Evolutionary conservation across 306 rosid species (phyloP), one percentile per base, ranked within the genome.

Genomic region (Castanea mollissima): DNA sequence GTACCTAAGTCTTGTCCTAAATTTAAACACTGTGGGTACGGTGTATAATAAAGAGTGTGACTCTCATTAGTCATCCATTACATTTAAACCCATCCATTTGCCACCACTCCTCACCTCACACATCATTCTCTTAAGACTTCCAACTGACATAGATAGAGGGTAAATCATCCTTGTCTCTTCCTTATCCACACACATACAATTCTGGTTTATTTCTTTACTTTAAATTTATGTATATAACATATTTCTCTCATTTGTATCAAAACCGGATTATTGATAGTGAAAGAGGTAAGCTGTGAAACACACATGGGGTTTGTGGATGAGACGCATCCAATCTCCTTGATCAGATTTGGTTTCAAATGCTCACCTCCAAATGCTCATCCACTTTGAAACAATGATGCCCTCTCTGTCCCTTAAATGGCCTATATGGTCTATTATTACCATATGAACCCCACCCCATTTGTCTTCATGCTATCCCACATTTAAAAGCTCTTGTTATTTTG

Each of bases 341-440:
- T 90, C 82, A 74, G 94, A 88, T 90, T 85, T 86, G 83, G 89
- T 55, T 83, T 86, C 84, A 18, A 89, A 78, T 89, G 2, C 92
- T 83, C 88, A 88, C 94, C 94, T 90, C 90, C 88, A 82, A 90
- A 85, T 81, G 89, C 92, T 90, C 90, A 91, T 91, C 93, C 96
- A 89, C 89, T 87, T 79, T 55, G 34, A 35, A 75, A 74, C 23
- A 13, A 75, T 51, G 31, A 74, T 44, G 77, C 74, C 2, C 7
- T 52, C 82, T 71, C 74, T 59, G 4, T 73, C 73, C 19, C 65
- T 11, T 35, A 41, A 55, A 68, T 79, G 75, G 76, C 73, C 80
- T 80, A 77, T 83, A 78, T 44, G 29, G 27, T 58, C 10, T 3
- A 10, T 58, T 8, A 49, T 77, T 41, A 41, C 76, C 69, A 34